Conservation (phyloP, 257 asterid species). For the Gynochthodes officinalis region DNA sequence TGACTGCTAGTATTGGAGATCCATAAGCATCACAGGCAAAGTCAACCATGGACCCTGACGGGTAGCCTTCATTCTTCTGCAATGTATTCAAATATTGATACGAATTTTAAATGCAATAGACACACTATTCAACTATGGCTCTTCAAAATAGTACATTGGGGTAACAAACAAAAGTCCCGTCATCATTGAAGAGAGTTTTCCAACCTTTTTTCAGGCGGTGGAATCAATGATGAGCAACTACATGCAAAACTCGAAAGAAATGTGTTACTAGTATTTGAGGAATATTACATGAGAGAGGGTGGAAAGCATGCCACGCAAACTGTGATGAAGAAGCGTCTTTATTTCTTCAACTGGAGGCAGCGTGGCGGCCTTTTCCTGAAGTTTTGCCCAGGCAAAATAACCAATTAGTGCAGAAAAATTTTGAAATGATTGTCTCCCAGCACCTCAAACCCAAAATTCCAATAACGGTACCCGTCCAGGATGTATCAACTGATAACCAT, state of each 20-base stretch:
- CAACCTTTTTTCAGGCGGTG: background rate
- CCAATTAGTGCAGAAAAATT: background rate
- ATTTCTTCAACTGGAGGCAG: conserved; percentile 81
- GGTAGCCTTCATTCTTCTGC: conserved; percentile 90
- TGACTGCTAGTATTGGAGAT: conserved; percentile 80
- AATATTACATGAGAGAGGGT: conserved; percentile 70
- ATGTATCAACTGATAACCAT: no score
- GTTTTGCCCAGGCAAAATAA: background rate
- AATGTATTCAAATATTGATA: conserved; percentile 8
- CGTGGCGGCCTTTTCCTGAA: conserved; percentile 78
- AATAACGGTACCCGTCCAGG: no score
- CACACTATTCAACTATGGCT: background rate
- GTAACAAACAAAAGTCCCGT: background rate
- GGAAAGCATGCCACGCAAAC: conserved; percentile 81
- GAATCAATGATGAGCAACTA: background rate
- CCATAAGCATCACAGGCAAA: conserved; percentile 92
- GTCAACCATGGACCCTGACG: conserved; percentile 94
- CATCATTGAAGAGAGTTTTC: background rate
- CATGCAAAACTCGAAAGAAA: background rate
- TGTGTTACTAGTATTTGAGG: background rate
- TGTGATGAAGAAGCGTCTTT: conserved; percentile 69
- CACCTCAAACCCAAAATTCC: background rate
- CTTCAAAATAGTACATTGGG: no score
- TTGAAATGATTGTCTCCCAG: background rate
- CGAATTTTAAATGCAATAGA: background rate